These are phyloP conservation scores for Apiospora sp. DNA, from an alignment of 2,329 filamentous ascomycete species.

Conservation along the genomic window DNA sequence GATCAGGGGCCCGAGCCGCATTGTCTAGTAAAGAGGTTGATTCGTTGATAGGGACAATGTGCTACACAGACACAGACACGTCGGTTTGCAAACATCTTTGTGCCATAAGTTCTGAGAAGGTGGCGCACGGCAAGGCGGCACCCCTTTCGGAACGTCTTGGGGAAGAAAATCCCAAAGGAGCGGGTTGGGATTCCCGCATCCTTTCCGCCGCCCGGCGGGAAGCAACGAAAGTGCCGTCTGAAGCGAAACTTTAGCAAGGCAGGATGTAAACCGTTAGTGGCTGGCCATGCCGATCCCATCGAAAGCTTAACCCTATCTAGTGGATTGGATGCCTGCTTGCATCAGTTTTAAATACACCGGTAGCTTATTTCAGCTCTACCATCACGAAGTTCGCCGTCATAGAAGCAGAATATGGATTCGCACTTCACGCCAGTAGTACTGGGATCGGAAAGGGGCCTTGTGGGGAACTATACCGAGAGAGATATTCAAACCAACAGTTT, in stretches of 20 bases:
- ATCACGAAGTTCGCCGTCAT: too few species aligned
- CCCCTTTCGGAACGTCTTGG: background rate
- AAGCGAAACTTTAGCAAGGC: background rate
- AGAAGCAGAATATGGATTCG: too few species aligned
- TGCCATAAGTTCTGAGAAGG: background rate
- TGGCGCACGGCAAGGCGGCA: background rate
- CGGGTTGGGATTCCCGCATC: background rate
- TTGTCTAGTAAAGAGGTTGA: background rate
- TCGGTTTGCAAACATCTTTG: background rate
- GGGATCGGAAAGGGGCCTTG: too few species aligned
- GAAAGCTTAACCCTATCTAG: background rate
- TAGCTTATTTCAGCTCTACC: background rate
- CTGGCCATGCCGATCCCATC: background rate
- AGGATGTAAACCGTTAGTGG: background rate
- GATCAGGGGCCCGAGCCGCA: background rate
- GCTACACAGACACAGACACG: background rate
- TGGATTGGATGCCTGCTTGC: background rate
- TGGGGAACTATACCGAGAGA: too few species aligned
- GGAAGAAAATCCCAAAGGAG: background rate
- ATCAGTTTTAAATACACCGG: rapidly evolving
- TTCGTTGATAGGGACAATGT: background rate
- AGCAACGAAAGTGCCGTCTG: background rate
- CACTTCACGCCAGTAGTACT: too few species aligned
- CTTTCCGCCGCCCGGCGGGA: background rate
- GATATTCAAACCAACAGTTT: too few species aligned